Evolutionary conservation across 345 rosid genomes (phyloP).

Genomic region (Atalantia buxifolia): DNA sequence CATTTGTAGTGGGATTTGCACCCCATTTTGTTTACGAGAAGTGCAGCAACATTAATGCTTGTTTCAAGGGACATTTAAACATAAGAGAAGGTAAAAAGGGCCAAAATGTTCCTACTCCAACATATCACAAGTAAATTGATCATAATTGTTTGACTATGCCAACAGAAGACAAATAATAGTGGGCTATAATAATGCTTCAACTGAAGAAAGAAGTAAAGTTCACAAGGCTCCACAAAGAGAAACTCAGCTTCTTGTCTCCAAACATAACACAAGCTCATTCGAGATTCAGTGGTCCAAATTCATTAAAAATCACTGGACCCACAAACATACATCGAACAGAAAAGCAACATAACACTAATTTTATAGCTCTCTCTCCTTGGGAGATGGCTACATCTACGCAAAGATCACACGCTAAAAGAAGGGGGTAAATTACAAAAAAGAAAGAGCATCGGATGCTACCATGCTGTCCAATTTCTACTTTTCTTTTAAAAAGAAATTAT

Average conservation of each 20-base stretch:
- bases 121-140: background rate
- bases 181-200: background rate
- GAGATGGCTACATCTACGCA: conserved; percentile 46
- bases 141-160: background rate
- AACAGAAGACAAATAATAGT: background rate
- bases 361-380: conserved; percentile 47
- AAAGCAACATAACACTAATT: background rate
- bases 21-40: background rate
- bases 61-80: background rate
- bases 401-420: conserved; percentile 5
- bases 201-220: background rate
- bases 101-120: background rate
- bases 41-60: background rate
- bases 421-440: background rate
- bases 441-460: conserved; percentile 19
- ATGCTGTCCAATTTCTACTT: conserved; percentile 18
- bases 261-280: conserved; percentile 2
- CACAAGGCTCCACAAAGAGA: background rate
- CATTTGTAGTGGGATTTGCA: background rate
- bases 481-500: background rate
- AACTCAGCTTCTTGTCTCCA: background rate
- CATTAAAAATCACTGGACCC: conserved; percentile 7
- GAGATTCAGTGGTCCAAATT: background rate
- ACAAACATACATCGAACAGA: conserved; percentile 15
- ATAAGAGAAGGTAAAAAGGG: background rate